phyloP scores from a whole-genome alignment of 2,329 filamentous ascomycete genomes.

The Apiospora hydei region DNA sequence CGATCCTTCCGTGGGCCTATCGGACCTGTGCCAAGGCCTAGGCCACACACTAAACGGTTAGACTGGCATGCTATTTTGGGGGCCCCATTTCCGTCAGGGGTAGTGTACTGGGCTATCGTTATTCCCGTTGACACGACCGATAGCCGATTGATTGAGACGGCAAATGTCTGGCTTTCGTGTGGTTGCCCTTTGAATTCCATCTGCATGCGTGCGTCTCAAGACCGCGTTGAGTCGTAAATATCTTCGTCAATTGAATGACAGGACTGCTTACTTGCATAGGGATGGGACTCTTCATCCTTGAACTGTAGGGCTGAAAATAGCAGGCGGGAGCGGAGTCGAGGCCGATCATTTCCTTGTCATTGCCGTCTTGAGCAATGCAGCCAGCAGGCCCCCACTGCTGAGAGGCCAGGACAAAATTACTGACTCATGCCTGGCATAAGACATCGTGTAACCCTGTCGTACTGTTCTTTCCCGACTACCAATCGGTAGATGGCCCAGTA shows the following conservation, averaged over 20 bases:
- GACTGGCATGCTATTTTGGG: not conserved
- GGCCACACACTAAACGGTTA: not conserved
- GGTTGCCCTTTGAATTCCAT: too few species aligned
- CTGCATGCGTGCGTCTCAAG: too few species aligned
- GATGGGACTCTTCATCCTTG: too few species aligned
- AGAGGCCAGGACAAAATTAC: not conserved
- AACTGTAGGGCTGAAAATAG: not conserved
- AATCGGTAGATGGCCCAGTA: not conserved
- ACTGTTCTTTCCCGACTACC: not conserved
- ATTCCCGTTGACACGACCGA: not conserved
- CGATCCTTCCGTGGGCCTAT: not conserved
- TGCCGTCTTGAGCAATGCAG: not conserved
- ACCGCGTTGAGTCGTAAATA: too few species aligned
- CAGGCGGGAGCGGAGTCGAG: not conserved
- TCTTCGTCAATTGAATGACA: too few species aligned
- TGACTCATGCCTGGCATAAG: not conserved
- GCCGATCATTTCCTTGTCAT: not conserved
- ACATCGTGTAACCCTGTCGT: not conserved
- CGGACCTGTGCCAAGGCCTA: not conserved
- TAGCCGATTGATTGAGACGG: too few species aligned
- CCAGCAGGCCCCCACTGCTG: too few species aligned
- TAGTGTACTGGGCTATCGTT: not conserved
- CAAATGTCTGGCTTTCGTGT: too few species aligned
- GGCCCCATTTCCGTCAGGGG: not conserved
- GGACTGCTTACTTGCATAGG: too few species aligned